Evolutionary conservation across 768 basidiomycete genomes (phyloP), one percentile per base, ranked within the genome.

Genomic region (Leccinellum rugosiceps): DNA sequence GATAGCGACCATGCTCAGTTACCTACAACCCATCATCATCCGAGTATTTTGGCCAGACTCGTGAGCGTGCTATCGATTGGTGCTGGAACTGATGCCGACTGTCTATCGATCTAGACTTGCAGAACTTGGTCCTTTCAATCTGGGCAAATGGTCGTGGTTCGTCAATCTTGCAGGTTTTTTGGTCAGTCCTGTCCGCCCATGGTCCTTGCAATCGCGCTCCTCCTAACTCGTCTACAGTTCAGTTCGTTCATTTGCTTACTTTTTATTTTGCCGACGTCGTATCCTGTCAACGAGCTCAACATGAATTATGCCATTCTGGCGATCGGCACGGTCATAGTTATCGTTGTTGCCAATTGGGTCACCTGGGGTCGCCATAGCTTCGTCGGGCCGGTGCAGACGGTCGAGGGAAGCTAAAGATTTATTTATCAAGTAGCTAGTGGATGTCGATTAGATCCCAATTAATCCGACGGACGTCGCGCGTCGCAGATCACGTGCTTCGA

Each of bases 241-340:
- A 73, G 74, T 13, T 57, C 77, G 8, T 82, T 84, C 68, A 75
- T 83, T 25, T 84, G 81, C 64, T 64, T 81, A 4, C 74, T 84
- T 3, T 84, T 84, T 70, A 69, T 84, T 54, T 72, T 84, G 21
- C 82, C 82, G 6, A 84, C 82, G n/a, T 74, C 78, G 1, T 75
- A 74, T 50, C 83, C 82, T 0, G 81, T 82, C 19, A 78, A 69
- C 38, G 58, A 71, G 45, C 62, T 76, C 48, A 79, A 82, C 65
- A 85, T 84, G 83, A 84, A 84, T 65, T 83, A 85, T 58, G 74
- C 83, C 0, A 71, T 84, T 50, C 74, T 84, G 3, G 81, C 82
- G 5, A 72, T 83, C 21, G 81, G 80, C 7, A 79, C 71, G 0
- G 70, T 83, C 15, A 59, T 75, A 23, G 30, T 81, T 31, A 61